Base-by-base conservation (phyloP, 2,329 filamentous ascomycete species). In the Helotiales sp. region DNA sequence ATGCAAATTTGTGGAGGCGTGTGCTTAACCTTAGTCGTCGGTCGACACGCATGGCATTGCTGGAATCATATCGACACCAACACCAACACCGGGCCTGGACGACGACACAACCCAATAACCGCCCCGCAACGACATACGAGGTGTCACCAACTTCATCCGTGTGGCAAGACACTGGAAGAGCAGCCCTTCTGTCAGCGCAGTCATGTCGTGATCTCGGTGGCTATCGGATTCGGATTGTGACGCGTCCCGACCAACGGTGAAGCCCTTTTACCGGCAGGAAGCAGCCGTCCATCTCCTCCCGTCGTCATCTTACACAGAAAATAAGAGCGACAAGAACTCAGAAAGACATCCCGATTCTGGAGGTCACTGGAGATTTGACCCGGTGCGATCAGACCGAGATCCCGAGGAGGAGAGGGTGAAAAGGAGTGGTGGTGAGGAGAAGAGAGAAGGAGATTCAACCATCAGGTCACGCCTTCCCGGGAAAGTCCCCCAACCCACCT, bases 51-150 rank as follows among this genome's bases (percentile, higher is more conserved):
- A n/a, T 17, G 6, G 12, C 19, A n/a, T 15, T 13, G 3, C 3
- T 12, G 31, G n/a, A n/a, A n/a, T n/a, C 31, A 40, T 40, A 19
- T 3, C 36, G 13, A 40, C 31, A 17, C 31, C 15, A 38, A 36
- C n/a, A 48, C 17, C 49, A 24, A 52, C 49, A 30, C 34, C 49
- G 30, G 33, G 49, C 34, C 49, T n/a, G 12, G 49, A 53, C 36
- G 24, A 44, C 50, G 19, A 5, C 19, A 13, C 36, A 29, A 36
- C 15, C 51, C 51, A 53, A 44, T 46, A 53, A 34, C 25, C 40
- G 22, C 33, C 49, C 33, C 33, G 17, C 38, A 13, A 12, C 9
- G 50, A 33, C 52, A 38, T 48, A 17, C 19, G 10, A n/a, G 34
- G n/a, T n/a, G n/a, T n/a, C n/a, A n/a, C 34, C 2, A 4, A 13